Base-by-base conservation (phyloP, 2,329 filamentous ascomycete genomes). In the Claviceps purpurea region DNA sequence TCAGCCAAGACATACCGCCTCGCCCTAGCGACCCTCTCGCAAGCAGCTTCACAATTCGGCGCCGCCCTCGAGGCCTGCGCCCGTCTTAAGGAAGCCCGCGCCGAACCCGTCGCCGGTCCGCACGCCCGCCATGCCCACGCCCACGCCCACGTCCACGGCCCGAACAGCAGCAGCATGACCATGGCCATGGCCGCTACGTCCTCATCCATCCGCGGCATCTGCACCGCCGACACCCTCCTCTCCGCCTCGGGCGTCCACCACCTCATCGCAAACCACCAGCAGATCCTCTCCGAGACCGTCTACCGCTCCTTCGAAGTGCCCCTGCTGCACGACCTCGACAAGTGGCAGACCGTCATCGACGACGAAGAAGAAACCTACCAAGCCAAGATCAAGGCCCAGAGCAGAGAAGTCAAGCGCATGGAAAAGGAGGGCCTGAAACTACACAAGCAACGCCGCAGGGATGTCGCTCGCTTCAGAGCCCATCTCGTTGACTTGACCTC, bases 241-340 rank as follows among this genome's bases (percentile, higher is more conserved):
- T 74, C 78, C 34, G 77, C 80, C 13, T 77, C 78, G 38, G 82
- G 82, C 39, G 73, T 85, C 42, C 82, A 85, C 62, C 79, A 85
- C 60, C 72, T 85, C 20, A 72, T 84, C 53, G 81, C 81, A 46
- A 85, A 85, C 66, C 82, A 85, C 69, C 79, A 84, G 64, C 80
- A 84, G 61, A 85, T 85, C 59, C 73, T 85, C 3, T 79, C 75
- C 56, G 82, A 85, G 66, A 84, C 80, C 0, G 79, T 85, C 8
- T 85, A 85, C 65, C 73, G 81, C 51, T 74, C 73, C 54, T 85
- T 85, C 62, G 82, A 85, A 65, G 80, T 85, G 40, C 82, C 82
- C 4, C 69, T 85, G 22, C 71, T 85, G n/a, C 80, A 84, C 66
- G 82, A 85, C 66, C 70, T 85, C 34, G 82, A 85, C 64, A 75